A percentile compares a stretch with the other conserved stretches of the same genome.
Evolutionary conservation across 495 filamentous ascomycete genomes (phyloP).

Genomic region (Gamarada debralockiae): DNA sequence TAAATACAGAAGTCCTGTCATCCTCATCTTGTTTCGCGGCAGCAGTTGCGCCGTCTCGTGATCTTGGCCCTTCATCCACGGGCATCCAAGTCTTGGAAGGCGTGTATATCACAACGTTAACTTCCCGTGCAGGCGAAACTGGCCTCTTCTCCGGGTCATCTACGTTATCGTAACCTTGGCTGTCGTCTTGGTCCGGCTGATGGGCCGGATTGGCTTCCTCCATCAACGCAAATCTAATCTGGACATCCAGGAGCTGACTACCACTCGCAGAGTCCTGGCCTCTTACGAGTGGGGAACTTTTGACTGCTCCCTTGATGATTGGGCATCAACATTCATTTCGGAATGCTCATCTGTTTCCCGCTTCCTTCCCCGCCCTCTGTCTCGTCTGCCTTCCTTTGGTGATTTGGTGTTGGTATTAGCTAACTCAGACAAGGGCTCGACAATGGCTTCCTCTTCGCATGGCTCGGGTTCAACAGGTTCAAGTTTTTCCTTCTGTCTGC

Average conservation of each 20-base stretch:
- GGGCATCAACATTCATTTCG: not conserved
- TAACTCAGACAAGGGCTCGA: slow-evolving; percentile 12
- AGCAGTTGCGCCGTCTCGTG: not conserved
- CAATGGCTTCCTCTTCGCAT: not conserved
- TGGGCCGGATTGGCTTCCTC: slow-evolving; percentile 1
- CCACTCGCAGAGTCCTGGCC: slow-evolving; percentile 35
- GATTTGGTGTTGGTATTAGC: slow-evolving; percentile 6
- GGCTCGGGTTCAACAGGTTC: not conserved
- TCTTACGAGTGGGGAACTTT: slow-evolving; percentile 31
- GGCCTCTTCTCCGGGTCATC: not conserved
- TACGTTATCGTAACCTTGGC: not conserved
- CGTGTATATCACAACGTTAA: slow-evolving; percentile 9
- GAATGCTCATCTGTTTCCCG: not conserved
- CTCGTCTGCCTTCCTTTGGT: not conserved
- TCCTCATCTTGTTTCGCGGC: not conserved
- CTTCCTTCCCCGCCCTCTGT: slow-evolving; percentile 5
- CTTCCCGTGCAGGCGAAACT: not conserved
- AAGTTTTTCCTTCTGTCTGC: not conserved
- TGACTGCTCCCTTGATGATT: slow-evolving; percentile 16
- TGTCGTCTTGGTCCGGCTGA: too few species aligned
- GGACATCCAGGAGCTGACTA: slow-evolving; percentile 23
- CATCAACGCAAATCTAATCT: not conserved
- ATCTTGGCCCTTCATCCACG: not conserved
- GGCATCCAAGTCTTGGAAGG: slow-evolving; percentile 3
- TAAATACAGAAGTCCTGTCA: slow-evolving; percentile 8